Evolutionary conservation across 164 flowering plant species (phyloP).

Genomic region (Paratinospora sagittata): DNA sequence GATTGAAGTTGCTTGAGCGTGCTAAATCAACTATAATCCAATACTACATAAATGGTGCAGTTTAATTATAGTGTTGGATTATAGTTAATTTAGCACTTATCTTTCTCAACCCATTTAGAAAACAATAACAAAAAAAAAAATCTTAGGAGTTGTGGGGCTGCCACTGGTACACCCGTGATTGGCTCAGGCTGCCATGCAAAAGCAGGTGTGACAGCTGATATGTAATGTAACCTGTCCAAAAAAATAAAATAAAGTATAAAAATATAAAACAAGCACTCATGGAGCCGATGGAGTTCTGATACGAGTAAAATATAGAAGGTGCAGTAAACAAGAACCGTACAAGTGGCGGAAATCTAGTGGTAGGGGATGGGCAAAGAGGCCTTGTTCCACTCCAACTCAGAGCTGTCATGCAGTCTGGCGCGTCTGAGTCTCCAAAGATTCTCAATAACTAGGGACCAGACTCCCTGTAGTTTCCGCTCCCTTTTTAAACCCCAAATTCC

Average conservation of each 20-base stretch:
- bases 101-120: too few relatives aligned
- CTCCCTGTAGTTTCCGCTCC: not conserved
- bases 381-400: not conserved
- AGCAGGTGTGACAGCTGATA: too few relatives aligned
- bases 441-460: not conserved
- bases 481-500: not conserved
- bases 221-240: not conserved
- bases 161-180: too few relatives aligned
- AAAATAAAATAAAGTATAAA: too few relatives aligned
- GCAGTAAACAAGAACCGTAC: conserved; percentile 10
- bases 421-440: conserved; percentile 7
- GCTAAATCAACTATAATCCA: too few relatives aligned
- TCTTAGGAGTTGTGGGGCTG: too few relatives aligned
- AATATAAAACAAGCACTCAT: not conserved
- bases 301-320: conserved; percentile 17
- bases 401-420: conserved; percentile 25
- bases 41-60: too few relatives aligned
- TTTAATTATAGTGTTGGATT: too few relatives aligned
- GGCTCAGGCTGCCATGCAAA: too few relatives aligned
- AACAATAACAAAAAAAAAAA: too few relatives aligned
- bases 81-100: too few relatives aligned
- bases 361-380: not conserved
- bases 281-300: not conserved
- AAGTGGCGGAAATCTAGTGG: conserved; percentile 16
- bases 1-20: too few relatives aligned